Evolutionary conservation across 306 rosid genomes (phyloP), one percentile per base, ranked within the genome.

Genomic region (Sophora flavescens): DNA sequence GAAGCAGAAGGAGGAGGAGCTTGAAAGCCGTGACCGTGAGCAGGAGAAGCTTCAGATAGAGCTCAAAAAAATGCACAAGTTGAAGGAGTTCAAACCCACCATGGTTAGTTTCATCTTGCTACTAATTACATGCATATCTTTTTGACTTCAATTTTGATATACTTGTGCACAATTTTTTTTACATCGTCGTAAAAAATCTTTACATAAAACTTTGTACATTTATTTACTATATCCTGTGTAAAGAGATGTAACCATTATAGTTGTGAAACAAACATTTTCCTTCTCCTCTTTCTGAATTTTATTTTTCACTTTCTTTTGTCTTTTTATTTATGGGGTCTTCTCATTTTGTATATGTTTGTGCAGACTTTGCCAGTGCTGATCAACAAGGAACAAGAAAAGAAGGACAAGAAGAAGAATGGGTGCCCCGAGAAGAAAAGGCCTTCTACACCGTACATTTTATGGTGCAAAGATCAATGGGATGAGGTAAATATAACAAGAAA

Each of bases 391-490:
- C 83, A 72, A 16, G 90, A 81, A 5, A 88, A 92, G 83, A 88
- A 88, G 73, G 89, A 86, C 62, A 87, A 88, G 85, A 91, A 88
- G 81, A 84, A 77, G 87, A 82, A 82, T 28, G 89, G 80, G 2
- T 72, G 91, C 79, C 13, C 87, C 14, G 97, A 88, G 74, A 84
- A 5, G 85, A 90, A 95, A 77, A 88, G 91, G 84, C 99, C 97
- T 61, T 81, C 96, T 51, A 85, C 91, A 15, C 88, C 99, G 2
- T 95, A 92, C 87, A 79, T 86, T 67, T 74, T 95, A 1, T 92
- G 99, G 99, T 86, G 90, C 89, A 92, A 90, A 72, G 96, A 90
- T 65, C 93, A 90, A 56, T 95, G 97, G 97, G 87, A 48, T 65
- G 91, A 95, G 93, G 98, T 94, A n/a, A n/a, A 81, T 33, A 6